Conservation (phyloP, 2,329 filamentous ascomycete species). For the Sphaerulina musiva region DNA sequence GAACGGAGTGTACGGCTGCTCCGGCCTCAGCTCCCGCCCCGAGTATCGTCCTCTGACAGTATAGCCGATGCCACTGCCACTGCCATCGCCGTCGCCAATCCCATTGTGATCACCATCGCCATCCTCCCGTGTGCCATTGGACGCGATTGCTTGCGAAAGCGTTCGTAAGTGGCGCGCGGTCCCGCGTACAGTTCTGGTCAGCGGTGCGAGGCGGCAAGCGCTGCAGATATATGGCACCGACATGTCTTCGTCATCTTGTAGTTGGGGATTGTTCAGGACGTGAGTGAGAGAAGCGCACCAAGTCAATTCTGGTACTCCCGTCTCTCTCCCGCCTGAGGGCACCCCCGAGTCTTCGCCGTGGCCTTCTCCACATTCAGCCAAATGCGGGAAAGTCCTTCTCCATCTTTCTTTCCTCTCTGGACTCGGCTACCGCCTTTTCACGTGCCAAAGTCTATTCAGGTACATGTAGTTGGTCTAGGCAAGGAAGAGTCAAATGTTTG, state of each 20-base stretch:
- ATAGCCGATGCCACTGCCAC: not conserved
- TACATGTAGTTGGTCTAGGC: too few relatives aligned
- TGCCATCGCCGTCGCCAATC: not conserved
- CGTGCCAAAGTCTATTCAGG: too few relatives aligned
- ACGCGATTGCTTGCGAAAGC: not conserved
- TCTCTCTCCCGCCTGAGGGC: too few relatives aligned
- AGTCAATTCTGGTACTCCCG: not conserved
- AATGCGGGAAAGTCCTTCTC: too few relatives aligned
- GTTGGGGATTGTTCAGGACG: too few relatives aligned
- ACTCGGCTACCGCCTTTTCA: too few relatives aligned
- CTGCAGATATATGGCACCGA: constrained; percentile 9
- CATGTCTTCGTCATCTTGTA: not conserved
- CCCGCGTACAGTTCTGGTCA: not conserved
- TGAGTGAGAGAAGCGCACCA: not conserved
- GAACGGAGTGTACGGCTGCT: constrained; percentile 20
- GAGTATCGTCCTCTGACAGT: constrained; percentile 20
- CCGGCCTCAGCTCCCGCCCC: constrained; percentile 17
- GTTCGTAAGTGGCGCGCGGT: not conserved
- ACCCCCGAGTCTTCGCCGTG: too few relatives aligned
- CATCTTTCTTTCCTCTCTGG: too few relatives aligned
- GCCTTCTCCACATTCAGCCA: too few relatives aligned
- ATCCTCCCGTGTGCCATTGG: not conserved
- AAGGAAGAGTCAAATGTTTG: too few relatives aligned
- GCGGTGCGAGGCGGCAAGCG: constrained; percentile 2
- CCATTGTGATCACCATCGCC: not conserved